A percentile compares a stretch with the other conserved stretches of the same genome.
Evolutionary conservation across 352 stramenopile genomes (phyloP).

Genomic region (Aphanomyces cochlioides): DNA sequence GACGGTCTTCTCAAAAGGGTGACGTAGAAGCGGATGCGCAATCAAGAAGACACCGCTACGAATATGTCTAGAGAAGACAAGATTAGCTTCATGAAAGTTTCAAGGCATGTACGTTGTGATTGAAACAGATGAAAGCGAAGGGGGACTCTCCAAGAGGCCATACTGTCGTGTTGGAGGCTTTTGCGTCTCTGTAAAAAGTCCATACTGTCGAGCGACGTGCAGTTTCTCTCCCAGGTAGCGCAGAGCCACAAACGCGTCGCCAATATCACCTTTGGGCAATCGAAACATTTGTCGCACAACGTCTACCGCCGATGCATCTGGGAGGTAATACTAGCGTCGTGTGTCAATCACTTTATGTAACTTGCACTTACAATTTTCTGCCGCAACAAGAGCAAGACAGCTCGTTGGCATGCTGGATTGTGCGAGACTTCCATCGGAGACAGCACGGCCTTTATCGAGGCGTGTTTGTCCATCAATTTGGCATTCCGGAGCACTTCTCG

Average conservation of each 20-base stretch:
- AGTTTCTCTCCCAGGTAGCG: slow-evolving; percentile 25
- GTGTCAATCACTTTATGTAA: slow-evolving; percentile 52
- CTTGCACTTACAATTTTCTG: slow-evolving; percentile 38
- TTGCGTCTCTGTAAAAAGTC: slow-evolving; percentile 41
- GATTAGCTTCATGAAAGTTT: slow-evolving; percentile 7
- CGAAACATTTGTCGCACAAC: slow-evolving; percentile 38
- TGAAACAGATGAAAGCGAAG: slow-evolving; percentile 21
- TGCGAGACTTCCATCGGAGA: slow-evolving; percentile 40
- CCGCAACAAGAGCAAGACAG: slow-evolving; percentile 35
- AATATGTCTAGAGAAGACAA: slow-evolving; percentile 7
- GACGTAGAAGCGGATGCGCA: slow-evolving; percentile 63
- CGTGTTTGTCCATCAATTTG: slow-evolving; percentile 54
- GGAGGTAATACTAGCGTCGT: slow-evolving; percentile 64
- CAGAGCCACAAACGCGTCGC: slow-evolving; percentile 13
- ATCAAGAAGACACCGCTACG: slow-evolving; percentile 64
- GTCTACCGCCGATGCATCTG: slow-evolving; percentile 33
- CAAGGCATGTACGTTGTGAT: slow-evolving; percentile 16
- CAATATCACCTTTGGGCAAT: slow-evolving; percentile 32
- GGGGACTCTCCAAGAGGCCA: slow-evolving; percentile 14
- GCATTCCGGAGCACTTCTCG: slow-evolving; percentile 58
- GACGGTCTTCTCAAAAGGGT: slow-evolving; percentile 69
- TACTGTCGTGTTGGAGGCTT: not conserved
- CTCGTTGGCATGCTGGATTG: slow-evolving; percentile 2
- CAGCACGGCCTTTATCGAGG: slow-evolving; percentile 55
- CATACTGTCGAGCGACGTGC: slow-evolving; percentile 18